Evolutionary conservation across 2,329 filamentous ascomycete genomes (phyloP), one percentile per base, ranked within the genome.

Genomic region (Aciculosporium take): DNA sequence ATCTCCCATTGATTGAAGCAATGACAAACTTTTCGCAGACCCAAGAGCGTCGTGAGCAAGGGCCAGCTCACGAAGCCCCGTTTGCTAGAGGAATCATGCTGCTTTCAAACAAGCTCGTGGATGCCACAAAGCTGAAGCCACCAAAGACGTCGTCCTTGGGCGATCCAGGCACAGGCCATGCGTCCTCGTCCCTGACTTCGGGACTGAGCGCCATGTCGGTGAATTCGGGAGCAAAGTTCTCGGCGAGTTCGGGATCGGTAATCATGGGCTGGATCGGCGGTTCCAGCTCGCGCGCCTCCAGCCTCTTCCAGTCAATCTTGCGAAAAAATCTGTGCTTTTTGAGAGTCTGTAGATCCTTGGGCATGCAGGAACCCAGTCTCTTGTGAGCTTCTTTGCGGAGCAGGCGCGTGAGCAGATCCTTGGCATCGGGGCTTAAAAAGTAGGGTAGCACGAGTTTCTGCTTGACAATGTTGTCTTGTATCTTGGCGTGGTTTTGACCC

Each of bases 251-350:
- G 0, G 91, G 91, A 54, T 98, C 87, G 0, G 91, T 96, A 55
- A 98, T 89, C 53, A 96, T 71, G 13, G 91, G 91, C 56, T 83
- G 77, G 52, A 98, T 96, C 0, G 91, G 91, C 1, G 91, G 84
- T 51, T 84, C 81, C 36, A 94, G 51, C 61, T 95, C 85, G 28
- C 89, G 75, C 23, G 75, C 77, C 47, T 83, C 86, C 12, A 98
- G 73, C 53, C 79, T 81, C 63, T 79, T 81, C 91, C 91, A 98
- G 64, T 98, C 81, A 54, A 98, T 93, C 66, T 86, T 91, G 56
- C 84, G 79, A 74, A 98, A 98, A 70, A 98, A 98, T 8, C 91
- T 78, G 58, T 98, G 91, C 48, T 80, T 79, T 70, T 94, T 94
- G 64, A 98, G 83, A 0, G 72, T 80, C 41, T 75, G 69, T 38